Evolutionary conservation across 2,329 filamentous ascomycete genomes (phyloP).

Genomic region (Phoma sp.): DNA sequence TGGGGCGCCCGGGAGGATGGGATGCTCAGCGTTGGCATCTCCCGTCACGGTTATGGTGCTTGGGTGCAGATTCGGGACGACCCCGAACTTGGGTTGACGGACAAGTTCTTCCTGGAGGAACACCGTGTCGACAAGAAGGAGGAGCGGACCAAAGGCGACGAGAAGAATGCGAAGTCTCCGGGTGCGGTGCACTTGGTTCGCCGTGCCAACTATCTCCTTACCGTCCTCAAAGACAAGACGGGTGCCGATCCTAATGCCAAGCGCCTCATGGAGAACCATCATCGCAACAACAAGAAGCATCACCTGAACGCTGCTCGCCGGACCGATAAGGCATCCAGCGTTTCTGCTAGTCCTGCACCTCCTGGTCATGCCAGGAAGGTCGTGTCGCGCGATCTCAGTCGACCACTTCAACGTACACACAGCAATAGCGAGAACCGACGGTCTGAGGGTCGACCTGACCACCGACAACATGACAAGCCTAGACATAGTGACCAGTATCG

Average conservation of each 20-base stretch:
- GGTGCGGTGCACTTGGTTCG: conserved; percentile 97
- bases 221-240: conserved; percentile 89
- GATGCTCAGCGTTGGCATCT: conserved; percentile 94
- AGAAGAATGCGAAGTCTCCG: conserved; percentile 80
- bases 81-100: conserved; percentile 78
- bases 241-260: conserved; percentile 74
- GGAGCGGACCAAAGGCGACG: conserved; percentile 77
- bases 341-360: conserved; percentile 75
- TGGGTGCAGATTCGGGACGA: conserved; percentile 97
- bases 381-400: conserved; percentile 45
- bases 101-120: conserved; percentile 96
- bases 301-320: conserved; percentile 63
- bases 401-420: conserved; percentile 44
- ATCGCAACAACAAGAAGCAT: conserved; percentile 89
- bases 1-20: conserved; percentile 96
- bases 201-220: conserved; percentile 91
- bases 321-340: conserved; percentile 62
- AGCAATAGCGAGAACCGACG: conserved; percentile 48
- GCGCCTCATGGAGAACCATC: conserved; percentile 86
- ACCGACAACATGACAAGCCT: conserved; percentile 40
- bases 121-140: conserved; percentile 98
- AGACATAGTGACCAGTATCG: conserved; percentile 47
- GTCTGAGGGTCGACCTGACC: conserved; percentile 40
- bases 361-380: conserved; percentile 45
- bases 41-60: conserved; percentile 91